A percentile compares a stretch with the other conserved stretches of the same genome.
phyloP scores from a whole-genome alignment of 148 eudicot genomes.

The Chenopodium suecicum region DNA sequence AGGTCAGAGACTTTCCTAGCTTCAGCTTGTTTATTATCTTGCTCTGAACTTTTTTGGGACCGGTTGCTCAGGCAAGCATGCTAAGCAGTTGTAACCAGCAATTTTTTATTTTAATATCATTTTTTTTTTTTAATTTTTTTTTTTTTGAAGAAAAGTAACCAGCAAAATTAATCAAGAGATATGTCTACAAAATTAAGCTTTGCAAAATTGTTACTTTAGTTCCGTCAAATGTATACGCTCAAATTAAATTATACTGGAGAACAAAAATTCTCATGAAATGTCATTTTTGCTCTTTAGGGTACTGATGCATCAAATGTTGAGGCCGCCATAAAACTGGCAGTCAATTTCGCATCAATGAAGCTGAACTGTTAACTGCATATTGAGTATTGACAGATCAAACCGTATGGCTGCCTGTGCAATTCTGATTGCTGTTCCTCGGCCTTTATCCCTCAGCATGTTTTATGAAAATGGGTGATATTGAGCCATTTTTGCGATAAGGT shows the following conservation, averaged over 20 bases:
- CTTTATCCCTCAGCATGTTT: neutral
- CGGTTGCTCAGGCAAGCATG: neutral
- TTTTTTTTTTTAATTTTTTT: no score
- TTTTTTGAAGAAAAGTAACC: neutral
- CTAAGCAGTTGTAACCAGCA: no score
- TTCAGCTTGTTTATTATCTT: no score
- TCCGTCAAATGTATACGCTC: neutral
- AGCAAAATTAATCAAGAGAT: neutral
- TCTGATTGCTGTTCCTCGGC: neutral
- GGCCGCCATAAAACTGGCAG: constrained; percentile 64
- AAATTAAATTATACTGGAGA: neutral
- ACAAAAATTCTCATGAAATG: neutral
- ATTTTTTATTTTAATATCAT: no score
- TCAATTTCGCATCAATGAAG: constrained; percentile 67
- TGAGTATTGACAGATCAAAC: neutral
- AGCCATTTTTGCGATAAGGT: neutral
- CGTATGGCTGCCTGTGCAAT: neutral
- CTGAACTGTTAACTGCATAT: constrained; percentile 30
- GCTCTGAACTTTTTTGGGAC: neutral
- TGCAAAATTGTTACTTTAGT: constrained; percentile 2
- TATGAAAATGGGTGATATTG: neutral
- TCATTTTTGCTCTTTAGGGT: constrained; percentile 46
- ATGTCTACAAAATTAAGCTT: neutral
- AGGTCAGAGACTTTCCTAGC: no score
- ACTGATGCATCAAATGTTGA: constrained; percentile 53